Conservation (phyloP, 169 alveolate species). For the Neospora caninum region DNA sequence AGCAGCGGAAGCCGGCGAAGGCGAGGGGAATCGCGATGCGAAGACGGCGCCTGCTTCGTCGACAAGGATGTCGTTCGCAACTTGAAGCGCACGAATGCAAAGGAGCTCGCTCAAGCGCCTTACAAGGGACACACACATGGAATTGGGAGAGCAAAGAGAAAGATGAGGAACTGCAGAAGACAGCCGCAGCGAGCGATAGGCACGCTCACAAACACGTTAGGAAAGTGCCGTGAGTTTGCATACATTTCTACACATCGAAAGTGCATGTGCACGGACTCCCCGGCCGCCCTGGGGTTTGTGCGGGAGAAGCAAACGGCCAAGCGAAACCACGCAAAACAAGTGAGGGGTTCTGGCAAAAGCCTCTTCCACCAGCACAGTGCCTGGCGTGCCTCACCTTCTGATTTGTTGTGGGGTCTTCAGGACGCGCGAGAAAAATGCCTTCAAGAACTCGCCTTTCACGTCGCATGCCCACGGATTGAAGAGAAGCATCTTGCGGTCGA, state of each 20-base stretch:
- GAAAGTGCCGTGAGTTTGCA: no score
- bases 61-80: neutral
- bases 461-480: slow-evolving; percentile 35
- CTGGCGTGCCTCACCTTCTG: neutral
- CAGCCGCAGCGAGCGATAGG: neutral
- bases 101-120: slow-evolving; percentile 35
- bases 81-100: slow-evolving; percentile 24
- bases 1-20: neutral
- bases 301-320: no score
- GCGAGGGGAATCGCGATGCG: neutral
- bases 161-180: neutral
- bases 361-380: no score
- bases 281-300: no score
- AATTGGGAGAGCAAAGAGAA: neutral
- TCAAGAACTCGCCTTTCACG: slow-evolving; percentile 11
- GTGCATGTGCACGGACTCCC: no score
- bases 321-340: no score
- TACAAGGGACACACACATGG: neutral
- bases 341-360: no score
- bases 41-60: neutral
- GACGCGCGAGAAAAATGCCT: slow-evolving; percentile 21
- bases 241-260: no score
- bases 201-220: no score
- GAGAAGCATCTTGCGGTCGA: neutral
- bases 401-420: neutral